Conservation (phyloP, 441 rosid genomes). For the Erodium moschatum region DNA sequence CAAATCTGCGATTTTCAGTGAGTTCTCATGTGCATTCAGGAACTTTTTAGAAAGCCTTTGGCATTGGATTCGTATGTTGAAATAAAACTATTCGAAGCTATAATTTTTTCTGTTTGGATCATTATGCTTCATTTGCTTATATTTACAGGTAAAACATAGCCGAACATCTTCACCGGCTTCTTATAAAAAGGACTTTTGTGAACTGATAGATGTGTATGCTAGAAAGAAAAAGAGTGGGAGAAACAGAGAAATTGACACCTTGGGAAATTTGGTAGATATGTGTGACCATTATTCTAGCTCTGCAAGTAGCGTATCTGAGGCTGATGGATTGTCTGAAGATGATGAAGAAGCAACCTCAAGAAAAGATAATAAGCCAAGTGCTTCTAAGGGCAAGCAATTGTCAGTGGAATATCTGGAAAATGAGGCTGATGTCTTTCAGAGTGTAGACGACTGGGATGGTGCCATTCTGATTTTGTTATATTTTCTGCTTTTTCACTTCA, state of each 20-base stretch:
- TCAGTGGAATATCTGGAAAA: constrained; percentile 65
- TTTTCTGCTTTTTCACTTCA: constrained; percentile 5
- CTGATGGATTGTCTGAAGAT: constrained; percentile 21
- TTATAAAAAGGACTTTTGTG: constrained; percentile 48
- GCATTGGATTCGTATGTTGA: not conserved
- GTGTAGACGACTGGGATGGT: constrained; percentile 87
- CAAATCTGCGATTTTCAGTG: constrained; percentile 67
- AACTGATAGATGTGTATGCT: constrained; percentile 42
- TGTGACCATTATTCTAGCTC: constrained; percentile 24
- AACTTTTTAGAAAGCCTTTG: constrained; percentile 1
- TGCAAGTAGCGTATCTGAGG: constrained; percentile 18
- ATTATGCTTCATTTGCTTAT: constrained; percentile 17
- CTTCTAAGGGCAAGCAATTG: constrained; percentile 34
- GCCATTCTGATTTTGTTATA: constrained; percentile 24
- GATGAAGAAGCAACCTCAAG: constrained; percentile 31
- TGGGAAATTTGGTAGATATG: constrained; percentile 26
- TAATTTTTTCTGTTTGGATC: not conserved
- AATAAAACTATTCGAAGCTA: not conserved
- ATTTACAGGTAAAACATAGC: constrained; percentile 69
- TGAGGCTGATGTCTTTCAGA: constrained; percentile 52
- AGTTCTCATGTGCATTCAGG: constrained; percentile 22
- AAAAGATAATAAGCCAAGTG: constrained; percentile 29
- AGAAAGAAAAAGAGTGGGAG: constrained; percentile 30
- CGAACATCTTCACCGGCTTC: constrained; percentile 55
- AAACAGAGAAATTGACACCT: constrained; percentile 22